These are phyloP conservation scores for Solanum megistacrolobum DNA, from an alignment of 257 asterid genomes.

Conservation along the genomic window DNA sequence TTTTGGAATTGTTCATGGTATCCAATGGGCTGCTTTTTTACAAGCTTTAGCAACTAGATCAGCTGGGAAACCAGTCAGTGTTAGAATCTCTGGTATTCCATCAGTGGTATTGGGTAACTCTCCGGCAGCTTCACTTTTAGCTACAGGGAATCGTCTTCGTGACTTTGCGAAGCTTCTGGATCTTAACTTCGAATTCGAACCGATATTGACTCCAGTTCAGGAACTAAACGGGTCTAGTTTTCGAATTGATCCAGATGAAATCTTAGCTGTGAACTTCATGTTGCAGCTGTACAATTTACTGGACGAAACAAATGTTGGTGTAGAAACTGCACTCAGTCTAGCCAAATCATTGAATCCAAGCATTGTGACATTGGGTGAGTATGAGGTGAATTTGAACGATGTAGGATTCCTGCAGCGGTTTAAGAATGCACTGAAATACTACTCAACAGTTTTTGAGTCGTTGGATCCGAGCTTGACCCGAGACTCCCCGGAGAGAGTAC, in stretches of 20 bases:
- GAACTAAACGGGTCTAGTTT: conserved; percentile 43
- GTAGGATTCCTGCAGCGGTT: conserved; percentile 58
- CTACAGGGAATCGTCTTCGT: conserved; percentile 80
- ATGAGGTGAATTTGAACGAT: conserved; percentile 60
- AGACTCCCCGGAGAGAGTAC: conserved; percentile 63
- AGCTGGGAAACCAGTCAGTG: conserved; percentile 59
- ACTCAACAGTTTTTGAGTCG: conserved; percentile 74
- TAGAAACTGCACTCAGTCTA: conserved; percentile 47
- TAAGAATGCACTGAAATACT: conserved; percentile 61
- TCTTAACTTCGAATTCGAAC: conserved; percentile 77
- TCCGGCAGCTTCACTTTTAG: conserved; percentile 51
- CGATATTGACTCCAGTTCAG: conserved; percentile 54
- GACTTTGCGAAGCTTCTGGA: conserved; percentile 73
- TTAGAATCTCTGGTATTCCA: conserved; percentile 87
- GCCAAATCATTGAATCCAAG: conserved; percentile 69
- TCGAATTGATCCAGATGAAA: conserved; percentile 61
- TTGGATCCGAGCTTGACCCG: conserved; percentile 58
- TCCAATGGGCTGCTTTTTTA: conserved; percentile 95
- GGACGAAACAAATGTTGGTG: conserved; percentile 46
- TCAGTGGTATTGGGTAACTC: conserved; percentile 58
- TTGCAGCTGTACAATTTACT: conserved; percentile 68
- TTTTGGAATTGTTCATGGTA: conserved; percentile 89
- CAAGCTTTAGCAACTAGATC: conserved; percentile 94
- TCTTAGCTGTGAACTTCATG: conserved; percentile 73
- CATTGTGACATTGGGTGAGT: conserved; percentile 81